Evolutionary conservation across 2,329 filamentous ascomycete species (phyloP).

Genomic region (Hypoxylon sp.): DNA sequence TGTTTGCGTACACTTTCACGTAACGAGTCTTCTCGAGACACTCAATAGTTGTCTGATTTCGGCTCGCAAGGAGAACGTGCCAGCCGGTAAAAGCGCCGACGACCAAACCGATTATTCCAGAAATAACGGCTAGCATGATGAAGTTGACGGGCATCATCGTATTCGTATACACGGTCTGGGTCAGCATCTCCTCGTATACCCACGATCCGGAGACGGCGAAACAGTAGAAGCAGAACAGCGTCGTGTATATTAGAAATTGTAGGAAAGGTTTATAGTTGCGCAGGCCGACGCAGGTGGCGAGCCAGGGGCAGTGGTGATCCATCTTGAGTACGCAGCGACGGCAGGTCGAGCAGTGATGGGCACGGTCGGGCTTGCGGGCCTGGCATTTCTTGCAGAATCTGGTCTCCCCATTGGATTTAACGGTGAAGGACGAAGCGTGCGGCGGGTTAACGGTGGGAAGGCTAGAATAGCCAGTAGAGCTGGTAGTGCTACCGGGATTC

Average conservation of each 20-base stretch:
- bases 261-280: conserved; percentile 96
- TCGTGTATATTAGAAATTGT: conserved; percentile 89
- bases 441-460: conserved; percentile 75
- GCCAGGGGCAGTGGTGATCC: conserved; percentile 99
- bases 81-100: conserved; percentile 88
- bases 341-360: conserved; percentile 97
- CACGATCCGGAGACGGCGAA: conserved; percentile 81
- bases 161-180: conserved; percentile 74
- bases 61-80: conserved; percentile 83
- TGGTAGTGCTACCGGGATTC: conserved; percentile 77
- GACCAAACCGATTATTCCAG: conserved; percentile 90
- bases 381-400: conserved; percentile 98
- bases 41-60: conserved; percentile 93
- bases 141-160: conserved; percentile 88
- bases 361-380: conserved; percentile 90
- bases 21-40: conserved; percentile 96
- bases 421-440: conserved; percentile 78
- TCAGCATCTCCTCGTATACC: conserved; percentile 85
- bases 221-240: conserved; percentile 81
- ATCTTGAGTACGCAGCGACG: conserved; percentile 96
- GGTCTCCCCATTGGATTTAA: conserved; percentile 86
- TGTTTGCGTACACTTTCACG: conserved; percentile 70
- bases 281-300: conserved; percentile 93
- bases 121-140: conserved; percentile 84
- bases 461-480: conserved; percentile 75